Percentiles rank a stretch among this genome's conserved stretches.
Evolutionary conservation across 768 basidiomycete genomes (phyloP).

Genomic region (Vishniacozyma victoriae): DNA sequence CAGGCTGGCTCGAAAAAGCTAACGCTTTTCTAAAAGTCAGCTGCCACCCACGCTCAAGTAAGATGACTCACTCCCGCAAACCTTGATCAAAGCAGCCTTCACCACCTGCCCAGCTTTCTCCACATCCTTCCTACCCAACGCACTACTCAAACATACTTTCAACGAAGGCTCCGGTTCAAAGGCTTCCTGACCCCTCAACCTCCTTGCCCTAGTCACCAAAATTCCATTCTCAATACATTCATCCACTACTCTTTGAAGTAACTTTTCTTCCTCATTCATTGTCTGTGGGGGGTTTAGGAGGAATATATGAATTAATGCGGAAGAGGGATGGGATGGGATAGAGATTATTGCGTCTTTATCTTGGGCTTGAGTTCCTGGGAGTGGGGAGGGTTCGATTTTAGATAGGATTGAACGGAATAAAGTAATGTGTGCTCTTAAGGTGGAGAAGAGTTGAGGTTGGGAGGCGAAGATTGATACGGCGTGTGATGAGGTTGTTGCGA

Average conservation of each 20-base stretch:
- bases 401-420: slow-evolving; percentile 75
- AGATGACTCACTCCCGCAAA: slow-evolving; percentile 53
- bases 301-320: slow-evolving; percentile 81
- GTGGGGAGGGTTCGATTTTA: slow-evolving; percentile 55
- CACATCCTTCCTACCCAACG: slow-evolving; percentile 77
- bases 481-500: slow-evolving; percentile 80
- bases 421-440: slow-evolving; percentile 74
- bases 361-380: background rate
- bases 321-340: slow-evolving; percentile 77
- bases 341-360: slow-evolving; percentile 56
- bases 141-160: slow-evolving; percentile 71
- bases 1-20: too few species aligned
- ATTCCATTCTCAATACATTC: slow-evolving; percentile 68
- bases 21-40: slow-evolving; percentile 3
- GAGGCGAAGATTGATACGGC: slow-evolving; percentile 72
- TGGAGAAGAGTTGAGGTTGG: slow-evolving; percentile 66
- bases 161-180: slow-evolving; percentile 76
- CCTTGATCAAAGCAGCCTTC: slow-evolving; percentile 68
- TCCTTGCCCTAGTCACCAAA: slow-evolving; percentile 74
- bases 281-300: slow-evolving; percentile 48
- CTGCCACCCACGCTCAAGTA: background rate
- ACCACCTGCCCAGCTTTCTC: slow-evolving; percentile 78
- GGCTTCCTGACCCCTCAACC: slow-evolving; percentile 75
- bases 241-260: slow-evolving; percentile 89
- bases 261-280: slow-evolving; percentile 60